Percentiles rank a stretch among this genome's conserved stretches.
Conservation (phyloP, 83 land plant species). For the Isoetes engelmannii region DNA sequence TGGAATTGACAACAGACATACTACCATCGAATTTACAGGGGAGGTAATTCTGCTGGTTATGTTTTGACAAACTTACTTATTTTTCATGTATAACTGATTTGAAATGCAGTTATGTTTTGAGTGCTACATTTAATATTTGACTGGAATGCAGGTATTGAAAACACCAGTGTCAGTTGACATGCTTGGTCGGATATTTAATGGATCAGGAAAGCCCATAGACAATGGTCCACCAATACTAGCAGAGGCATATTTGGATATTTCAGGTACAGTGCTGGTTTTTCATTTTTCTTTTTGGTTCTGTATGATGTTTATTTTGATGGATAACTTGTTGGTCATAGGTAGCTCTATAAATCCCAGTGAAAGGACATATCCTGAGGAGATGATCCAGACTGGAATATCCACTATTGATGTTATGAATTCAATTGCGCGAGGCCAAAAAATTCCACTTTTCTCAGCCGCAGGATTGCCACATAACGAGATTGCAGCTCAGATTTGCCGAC, state of each 20-base stretch:
- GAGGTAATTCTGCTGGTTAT: conserved; percentile 46
- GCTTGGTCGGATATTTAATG: conserved; percentile 98
- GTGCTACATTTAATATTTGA: neutral
- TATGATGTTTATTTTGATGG: conserved; percentile 3
- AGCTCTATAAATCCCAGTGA: conserved; percentile 98
- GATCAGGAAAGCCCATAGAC: conserved; percentile 95
- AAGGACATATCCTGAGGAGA: conserved; percentile 97
- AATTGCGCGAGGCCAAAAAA: conserved; percentile 96
- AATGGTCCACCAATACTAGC: conserved; percentile 97
- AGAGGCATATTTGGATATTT: conserved; percentile 90
- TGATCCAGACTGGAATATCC: conserved; percentile 98
- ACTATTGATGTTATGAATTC: conserved; percentile 99
- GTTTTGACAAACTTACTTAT: conserved; percentile 2
- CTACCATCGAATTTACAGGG: conserved; percentile 93
- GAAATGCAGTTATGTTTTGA: neutral
- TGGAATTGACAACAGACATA: conserved; percentile 90
- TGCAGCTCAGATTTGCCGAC: conserved; percentile 98
- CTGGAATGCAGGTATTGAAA: conserved; percentile 44
- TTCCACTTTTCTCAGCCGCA: conserved; percentile 95
- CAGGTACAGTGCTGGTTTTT: conserved; percentile 37
- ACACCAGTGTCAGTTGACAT: conserved; percentile 86
- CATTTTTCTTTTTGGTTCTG: neutral
- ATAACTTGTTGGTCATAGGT: conserved; percentile 33
- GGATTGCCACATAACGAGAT: conserved; percentile 99
- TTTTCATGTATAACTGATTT: neutral